Base-by-base conservation (phyloP, 73 alveolate genomes). In the Stentor roeselii region DNA sequence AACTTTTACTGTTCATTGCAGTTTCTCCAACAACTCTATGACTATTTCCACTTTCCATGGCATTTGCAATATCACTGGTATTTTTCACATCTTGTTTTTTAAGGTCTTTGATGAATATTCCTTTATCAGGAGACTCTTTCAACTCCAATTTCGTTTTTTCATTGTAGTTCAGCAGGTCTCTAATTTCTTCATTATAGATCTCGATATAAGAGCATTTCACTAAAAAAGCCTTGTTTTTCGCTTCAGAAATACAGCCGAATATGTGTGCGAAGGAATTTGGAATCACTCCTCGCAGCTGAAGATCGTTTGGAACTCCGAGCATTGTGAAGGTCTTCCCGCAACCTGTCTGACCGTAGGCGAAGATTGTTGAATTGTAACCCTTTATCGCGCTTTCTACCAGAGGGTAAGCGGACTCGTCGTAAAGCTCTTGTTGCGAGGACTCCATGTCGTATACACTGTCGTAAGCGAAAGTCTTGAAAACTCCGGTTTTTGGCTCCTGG, bases 341-440 rank as follows among this genome's bases (percentile, higher is more conserved):
- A 21, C 99, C 99, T 32, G 99, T 96, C 78, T 96, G 95, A 11
- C 99, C 99, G 85, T 96, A 96, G 32, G 97, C 98, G 83, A 96
- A 96, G 0, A 96, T 85, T 30, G 99, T 96, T 36, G 97, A 96
- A 84, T 96, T 96, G 83, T 93, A 96, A 14, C 99, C 99, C 87
- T 95, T 95, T 50, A 94, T 78, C 15, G 90, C 92, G 32, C 92
- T 88, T 34, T 84, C 90, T 15, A 95, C 94, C 59, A 93, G 84
- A 32, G 93, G 93, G 77, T 87, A 90, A 3, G 92, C 94, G 27
- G 92, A 41, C 59, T 84, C 89, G 60, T 88, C 95, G 78, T 90
- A 95, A 42, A 95, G 90, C 59, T 88, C 87, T 3, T 92, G 78
- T 67, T 95, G 92, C 3, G 97, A 60, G 3, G 95, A 61, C 15